Base-by-base conservation (phyloP, 805 yeast genomes). In the Ogataea paradorogensis region DNA sequence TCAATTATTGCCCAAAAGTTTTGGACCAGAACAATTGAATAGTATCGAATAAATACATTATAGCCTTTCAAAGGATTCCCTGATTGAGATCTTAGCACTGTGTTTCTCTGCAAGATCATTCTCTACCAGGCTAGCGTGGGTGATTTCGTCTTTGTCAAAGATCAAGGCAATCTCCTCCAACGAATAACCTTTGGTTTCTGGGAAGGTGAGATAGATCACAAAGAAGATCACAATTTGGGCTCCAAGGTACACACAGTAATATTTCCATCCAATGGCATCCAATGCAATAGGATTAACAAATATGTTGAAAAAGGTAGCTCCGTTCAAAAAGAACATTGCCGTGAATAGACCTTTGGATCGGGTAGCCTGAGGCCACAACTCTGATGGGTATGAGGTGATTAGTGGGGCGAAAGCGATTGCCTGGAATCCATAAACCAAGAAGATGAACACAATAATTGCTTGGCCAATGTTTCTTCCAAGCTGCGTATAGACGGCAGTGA, bases 1-100 rank as follows among this genome's bases (percentile, higher is more conserved):
- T 9, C 84, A 87, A 47, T 66, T 90, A 45, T 66, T 90, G 34
- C 98, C 98, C 0, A 59, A 76, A 55, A 81, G 93, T 52, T 91
- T 90, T 63, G 96, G 96, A 0, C 96, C 96, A 1, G 89, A 76
- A 11, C 74, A 78, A 52, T 61, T 84, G 30, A 60, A 30, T 26
- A 30, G 25, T 23, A 11, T 11, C 4, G 25, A 23, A 23, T 22
- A 29, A 27, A 36, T 25, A 32, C 32, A 11, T 16, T 20, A 20
- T 26, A 24, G 9, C 14, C 10, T 28, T 11, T 23, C 28, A 15
- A 16, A 16, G 4, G 30, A 23, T 9, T 33, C 32, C 14, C 22
- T 37, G 9, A 30, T 35, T 11, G 23, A 25, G 22, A 41, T 35
- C 11, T 22, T 21, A 1, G 45, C 32, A 16, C 24, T 14, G 11